A percentile compares a stretch with the other conserved stretches of the same genome.
These are phyloP conservation scores for Amylocystis lapponica DNA, from an alignment of 768 basidiomycete genomes.

Conservation along the genomic window DNA sequence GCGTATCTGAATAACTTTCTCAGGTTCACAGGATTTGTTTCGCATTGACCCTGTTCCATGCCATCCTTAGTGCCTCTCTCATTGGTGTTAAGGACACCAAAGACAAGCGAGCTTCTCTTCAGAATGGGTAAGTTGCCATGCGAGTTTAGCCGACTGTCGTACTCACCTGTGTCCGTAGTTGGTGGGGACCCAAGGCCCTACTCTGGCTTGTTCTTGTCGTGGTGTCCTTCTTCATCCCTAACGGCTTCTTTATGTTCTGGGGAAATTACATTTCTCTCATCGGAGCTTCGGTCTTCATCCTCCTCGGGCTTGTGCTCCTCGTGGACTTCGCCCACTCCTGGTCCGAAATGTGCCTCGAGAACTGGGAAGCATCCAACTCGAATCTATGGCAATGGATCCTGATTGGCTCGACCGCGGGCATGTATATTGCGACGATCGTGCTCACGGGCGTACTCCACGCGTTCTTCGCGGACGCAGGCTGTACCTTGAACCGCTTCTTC, in stretches of 20 bases:
- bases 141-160: neutral
- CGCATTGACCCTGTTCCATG: slow-evolving; percentile 84
- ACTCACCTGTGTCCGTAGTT: slow-evolving; percentile 41
- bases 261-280: slow-evolving; percentile 89
- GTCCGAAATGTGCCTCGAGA: slow-evolving; percentile 95
- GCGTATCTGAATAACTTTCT: slow-evolving; percentile 4
- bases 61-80: slow-evolving; percentile 70
- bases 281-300: slow-evolving; percentile 92
- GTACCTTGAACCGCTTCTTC: slow-evolving; percentile 93
- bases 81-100: slow-evolving; percentile 87
- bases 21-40: slow-evolving; percentile 96
- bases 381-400: slow-evolving; percentile 96
- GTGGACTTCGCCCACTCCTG: slow-evolving; percentile 99
- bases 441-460: slow-evolving; percentile 86
- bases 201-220: slow-evolving; percentile 80
- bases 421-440: slow-evolving; percentile 81
- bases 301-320: slow-evolving; percentile 93
- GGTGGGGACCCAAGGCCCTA: slow-evolving; percentile 98
- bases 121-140: slow-evolving; percentile 71
- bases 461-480: slow-evolving; percentile 85
- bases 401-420: slow-evolving; percentile 83
- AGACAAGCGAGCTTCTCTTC: slow-evolving; percentile 89
- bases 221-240: slow-evolving; percentile 91
- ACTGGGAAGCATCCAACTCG: slow-evolving; percentile 86
- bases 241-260: slow-evolving; percentile 98